Conservation (phyloP, 202 grass and related monocot species). For the Zizania palustris region DNA sequence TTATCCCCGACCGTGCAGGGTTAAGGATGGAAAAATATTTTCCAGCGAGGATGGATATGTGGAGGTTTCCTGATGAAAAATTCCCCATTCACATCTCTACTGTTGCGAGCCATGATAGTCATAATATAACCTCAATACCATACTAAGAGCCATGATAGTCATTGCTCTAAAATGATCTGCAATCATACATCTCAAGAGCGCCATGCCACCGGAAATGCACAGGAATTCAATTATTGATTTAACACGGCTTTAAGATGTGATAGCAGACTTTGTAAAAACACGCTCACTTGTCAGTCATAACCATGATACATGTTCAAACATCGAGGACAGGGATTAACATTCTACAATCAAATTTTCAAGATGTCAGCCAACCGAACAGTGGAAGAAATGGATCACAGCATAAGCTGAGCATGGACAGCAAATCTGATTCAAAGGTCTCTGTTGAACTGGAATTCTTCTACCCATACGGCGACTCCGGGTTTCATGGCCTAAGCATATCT, state of each 20-base stretch:
- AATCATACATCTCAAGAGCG: background rate
- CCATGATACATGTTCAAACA: background rate
- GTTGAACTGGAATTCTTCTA: conserved; percentile 12
- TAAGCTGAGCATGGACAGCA: background rate
- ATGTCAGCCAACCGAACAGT: conserved; percentile 15
- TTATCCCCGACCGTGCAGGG: no score
- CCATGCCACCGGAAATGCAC: background rate
- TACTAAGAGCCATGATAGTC: no score
- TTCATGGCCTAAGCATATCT: conserved; percentile 73
- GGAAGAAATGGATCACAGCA: background rate
- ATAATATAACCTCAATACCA: no score
- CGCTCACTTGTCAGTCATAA: background rate
- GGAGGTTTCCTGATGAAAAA: no score
- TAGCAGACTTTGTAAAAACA: background rate
- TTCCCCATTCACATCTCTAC: no score
- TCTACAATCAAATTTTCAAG: conserved; percentile 32
- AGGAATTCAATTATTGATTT: background rate
- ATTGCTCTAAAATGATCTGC: no score
- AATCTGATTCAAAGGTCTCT: background rate
- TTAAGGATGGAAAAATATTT: no score
- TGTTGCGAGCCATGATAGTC: no score
- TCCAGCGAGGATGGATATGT: no score
- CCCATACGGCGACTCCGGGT: background rate
- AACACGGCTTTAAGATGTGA: conserved; percentile 8
- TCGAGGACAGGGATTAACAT: background rate